Percentiles rank a stretch among this genome's conserved stretches.
These are phyloP conservation scores for Ceratocystiopsis minuta DNA, from an alignment of 2,329 filamentous ascomycete species.

Conservation along the genomic window DNA sequence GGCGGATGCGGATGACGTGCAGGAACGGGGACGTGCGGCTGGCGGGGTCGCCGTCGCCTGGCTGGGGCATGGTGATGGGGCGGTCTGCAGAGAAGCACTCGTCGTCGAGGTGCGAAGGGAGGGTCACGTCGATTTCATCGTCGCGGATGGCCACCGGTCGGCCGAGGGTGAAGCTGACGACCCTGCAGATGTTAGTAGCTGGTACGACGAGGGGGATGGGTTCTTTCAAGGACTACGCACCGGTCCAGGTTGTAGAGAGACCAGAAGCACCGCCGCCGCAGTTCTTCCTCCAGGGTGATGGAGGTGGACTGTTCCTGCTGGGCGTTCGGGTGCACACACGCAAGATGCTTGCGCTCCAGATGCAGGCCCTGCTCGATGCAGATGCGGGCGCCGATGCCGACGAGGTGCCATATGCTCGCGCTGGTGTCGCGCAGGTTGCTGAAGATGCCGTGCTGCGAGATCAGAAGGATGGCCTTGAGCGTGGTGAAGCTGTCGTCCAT, in stretches of 20 bases:
- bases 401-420: conserved; percentile 4
- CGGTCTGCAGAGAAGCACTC: neutral
- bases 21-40: conserved; percentile 4
- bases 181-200: neutral
- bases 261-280: conserved; percentile 6
- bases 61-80: neutral
- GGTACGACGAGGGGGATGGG: neutral
- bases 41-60: too few relatives aligned
- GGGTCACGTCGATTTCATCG: conserved; percentile 5
- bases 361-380: conserved; percentile 7
- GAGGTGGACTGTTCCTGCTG: neutral
- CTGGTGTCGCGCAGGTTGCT: conserved; percentile 4
- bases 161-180: conserved; percentile 4
- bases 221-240: neutral
- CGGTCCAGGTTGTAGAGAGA: conserved; percentile 6
- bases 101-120: conserved; percentile 5
- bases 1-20: conserved; percentile 6
- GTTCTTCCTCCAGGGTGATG: conserved; percentile 2
- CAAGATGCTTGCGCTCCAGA: neutral
- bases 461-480: conserved; percentile 3
- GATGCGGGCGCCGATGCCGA: conserved; percentile 3
- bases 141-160: conserved; percentile 5
- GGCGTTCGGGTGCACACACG: neutral
- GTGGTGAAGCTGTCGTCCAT: neutral
- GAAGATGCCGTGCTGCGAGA: conserved; percentile 5